These are phyloP conservation scores for Pseudogymnoascus sp. DNA, from an alignment of 2,329 filamentous ascomycete genomes.

Conservation along the genomic window DNA sequence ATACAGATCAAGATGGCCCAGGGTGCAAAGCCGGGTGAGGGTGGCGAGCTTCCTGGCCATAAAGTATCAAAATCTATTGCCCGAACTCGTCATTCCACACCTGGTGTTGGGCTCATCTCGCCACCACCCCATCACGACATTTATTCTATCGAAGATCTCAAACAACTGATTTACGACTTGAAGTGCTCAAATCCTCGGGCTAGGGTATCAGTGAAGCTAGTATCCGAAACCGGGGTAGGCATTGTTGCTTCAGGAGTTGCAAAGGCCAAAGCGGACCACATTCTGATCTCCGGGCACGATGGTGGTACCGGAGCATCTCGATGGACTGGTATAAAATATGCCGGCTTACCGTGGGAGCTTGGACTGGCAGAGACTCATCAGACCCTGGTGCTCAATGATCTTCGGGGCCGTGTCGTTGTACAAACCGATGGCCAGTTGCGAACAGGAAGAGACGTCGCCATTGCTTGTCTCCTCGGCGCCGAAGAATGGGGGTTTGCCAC, in stretches of 20 bases:
- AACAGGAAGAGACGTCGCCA: slow-evolving; percentile 87
- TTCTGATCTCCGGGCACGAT: slow-evolving; percentile 92
- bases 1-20: slow-evolving; percentile 99
- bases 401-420: slow-evolving; percentile 89
- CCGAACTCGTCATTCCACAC: slow-evolving; percentile 89
- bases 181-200: slow-evolving; percentile 93
- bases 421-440: slow-evolving; percentile 93
- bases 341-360: slow-evolving; percentile 91
- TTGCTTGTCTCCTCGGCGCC: slow-evolving; percentile 91
- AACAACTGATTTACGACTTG: slow-evolving; percentile 94
- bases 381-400: slow-evolving; percentile 88
- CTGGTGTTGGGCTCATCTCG: slow-evolving; percentile 91
- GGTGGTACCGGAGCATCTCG: slow-evolving; percentile 93
- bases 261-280: slow-evolving; percentile 95
- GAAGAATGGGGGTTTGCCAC: slow-evolving; percentile 98
- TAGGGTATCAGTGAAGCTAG: slow-evolving; percentile 91
- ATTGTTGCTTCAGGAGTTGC: slow-evolving; percentile 96
- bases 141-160: slow-evolving; percentile 96
- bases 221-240: slow-evolving; percentile 94
- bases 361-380: slow-evolving; percentile 96
- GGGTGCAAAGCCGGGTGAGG: slow-evolving; percentile 94
- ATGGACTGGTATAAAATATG: slow-evolving; percentile 99
- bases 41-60: slow-evolving; percentile 92
- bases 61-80: slow-evolving; percentile 94
- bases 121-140: slow-evolving; percentile 97